Percentiles rank a stretch among this genome's conserved stretches.
phyloP scores from a whole-genome alignment of 352 stramenopile genomes.

The Pelagophyceae sp. region DNA sequence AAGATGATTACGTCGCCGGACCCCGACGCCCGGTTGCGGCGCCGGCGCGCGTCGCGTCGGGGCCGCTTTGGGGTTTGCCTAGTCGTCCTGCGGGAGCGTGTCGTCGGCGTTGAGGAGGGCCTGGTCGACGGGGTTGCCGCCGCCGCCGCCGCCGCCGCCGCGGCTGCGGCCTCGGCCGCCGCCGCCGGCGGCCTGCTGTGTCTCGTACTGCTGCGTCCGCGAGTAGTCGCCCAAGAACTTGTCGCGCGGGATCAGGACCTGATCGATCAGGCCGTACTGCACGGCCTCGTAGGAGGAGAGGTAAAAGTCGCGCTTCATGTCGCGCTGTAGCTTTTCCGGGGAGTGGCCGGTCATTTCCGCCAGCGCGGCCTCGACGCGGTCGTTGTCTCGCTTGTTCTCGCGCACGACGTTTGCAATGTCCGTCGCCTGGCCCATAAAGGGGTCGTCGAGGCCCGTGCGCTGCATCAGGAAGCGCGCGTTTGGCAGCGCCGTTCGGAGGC shows the following conservation, averaged over 20 bases:
- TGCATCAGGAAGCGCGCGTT: slow-evolving; percentile 65
- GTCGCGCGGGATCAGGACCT: slow-evolving; percentile 39
- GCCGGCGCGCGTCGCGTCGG: not conserved
- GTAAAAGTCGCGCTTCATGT: slow-evolving; percentile 68
- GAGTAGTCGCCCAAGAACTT: not conserved
- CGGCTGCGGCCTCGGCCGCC: not conserved
- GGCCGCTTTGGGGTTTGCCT: not conserved
- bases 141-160: no score
- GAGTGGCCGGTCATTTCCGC: slow-evolving; percentile 52
- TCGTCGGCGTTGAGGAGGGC: not conserved
- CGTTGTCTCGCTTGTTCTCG: slow-evolving; percentile 26
- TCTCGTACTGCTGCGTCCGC: not conserved
- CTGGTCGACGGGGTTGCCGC: not conserved
- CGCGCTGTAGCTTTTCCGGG: slow-evolving; percentile 47
- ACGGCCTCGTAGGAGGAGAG: slow-evolving; percentile 58
- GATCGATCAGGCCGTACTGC: slow-evolving; percentile 65
- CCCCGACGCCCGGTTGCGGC: not conserved
- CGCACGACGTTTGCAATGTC: slow-evolving; percentile 33
- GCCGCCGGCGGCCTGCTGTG: not conserved
- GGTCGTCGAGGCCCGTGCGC: slow-evolving; percentile 55
- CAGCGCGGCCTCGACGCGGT: slow-evolving; percentile 44
- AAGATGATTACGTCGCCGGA: no score
- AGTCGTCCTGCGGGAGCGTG: not conserved
- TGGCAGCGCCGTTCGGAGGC: slow-evolving; percentile 48
- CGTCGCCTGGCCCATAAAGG: slow-evolving; percentile 54